Evolutionary conservation across 345 rosid species (phyloP).

Genomic region (Salix arbutifolia): DNA sequence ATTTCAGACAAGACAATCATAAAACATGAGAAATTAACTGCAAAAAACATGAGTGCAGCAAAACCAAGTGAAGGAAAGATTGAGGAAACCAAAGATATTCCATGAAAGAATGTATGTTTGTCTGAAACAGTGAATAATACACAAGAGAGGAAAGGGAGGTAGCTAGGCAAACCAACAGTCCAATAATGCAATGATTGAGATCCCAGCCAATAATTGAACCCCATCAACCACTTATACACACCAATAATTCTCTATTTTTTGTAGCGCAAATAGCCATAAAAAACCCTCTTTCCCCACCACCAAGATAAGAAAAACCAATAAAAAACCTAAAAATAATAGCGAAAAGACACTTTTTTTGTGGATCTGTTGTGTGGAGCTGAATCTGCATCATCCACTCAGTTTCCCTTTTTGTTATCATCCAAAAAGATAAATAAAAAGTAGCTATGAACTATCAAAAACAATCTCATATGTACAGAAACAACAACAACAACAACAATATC

Average conservation of each 20-base stretch:
- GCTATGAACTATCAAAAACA: neutral
- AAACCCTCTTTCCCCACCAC: neutral
- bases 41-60: neutral
- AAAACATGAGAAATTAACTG: neutral
- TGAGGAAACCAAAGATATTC: neutral
- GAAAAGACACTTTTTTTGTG: neutral
- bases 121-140: slow-evolving; percentile 23
- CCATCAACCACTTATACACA: slow-evolving; percentile 18
- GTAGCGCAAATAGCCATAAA: neutral
- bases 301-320: neutral
- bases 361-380: neutral
- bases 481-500: neutral
- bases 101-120: slow-evolving; percentile 8
- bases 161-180: slow-evolving; percentile 21
- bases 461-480: too few species aligned
- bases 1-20: neutral
- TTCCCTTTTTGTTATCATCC: slow-evolving; percentile 7
- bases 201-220: slow-evolving; percentile 43
- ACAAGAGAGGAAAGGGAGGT: neutral
- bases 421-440: neutral
- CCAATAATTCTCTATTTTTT: slow-evolving; percentile 32
- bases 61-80: neutral
- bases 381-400: neutral
- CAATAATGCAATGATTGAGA: slow-evolving; percentile 43
- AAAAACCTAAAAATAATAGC: neutral